These are phyloP conservation scores for Eucalyptus sp. DNA, from an alignment of 345 rosid genomes.

Conservation along the genomic window DNA sequence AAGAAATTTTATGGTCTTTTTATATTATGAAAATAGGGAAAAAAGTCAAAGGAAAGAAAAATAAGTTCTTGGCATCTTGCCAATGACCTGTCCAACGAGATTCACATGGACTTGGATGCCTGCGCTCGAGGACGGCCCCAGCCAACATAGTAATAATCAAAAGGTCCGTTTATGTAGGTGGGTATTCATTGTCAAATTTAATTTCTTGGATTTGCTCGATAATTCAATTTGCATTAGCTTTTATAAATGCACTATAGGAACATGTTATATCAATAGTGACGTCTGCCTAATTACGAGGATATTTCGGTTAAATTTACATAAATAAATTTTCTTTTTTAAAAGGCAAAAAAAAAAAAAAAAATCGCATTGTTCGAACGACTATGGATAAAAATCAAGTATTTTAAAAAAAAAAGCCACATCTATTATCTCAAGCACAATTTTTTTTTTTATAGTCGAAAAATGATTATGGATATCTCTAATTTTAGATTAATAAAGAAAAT, in stretches of 20 bases:
- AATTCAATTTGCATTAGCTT: neutral
- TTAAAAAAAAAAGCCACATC: neutral
- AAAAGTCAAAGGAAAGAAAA: neutral
- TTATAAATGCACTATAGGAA: neutral
- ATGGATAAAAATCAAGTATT: neutral
- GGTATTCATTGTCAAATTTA: neutral
- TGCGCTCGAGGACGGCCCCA: neutral
- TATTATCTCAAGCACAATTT: neutral
- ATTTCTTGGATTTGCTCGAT: neutral
- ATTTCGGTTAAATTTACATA: neutral
- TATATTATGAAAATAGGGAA: neutral
- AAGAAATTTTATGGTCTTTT: neutral
- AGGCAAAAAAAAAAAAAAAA: neutral
- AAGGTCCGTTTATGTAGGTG: too few relatives aligned
- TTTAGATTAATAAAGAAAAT: neutral
- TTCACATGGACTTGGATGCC: neutral
- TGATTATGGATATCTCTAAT: neutral
- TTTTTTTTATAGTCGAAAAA: neutral
- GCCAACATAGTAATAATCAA: too few relatives aligned
- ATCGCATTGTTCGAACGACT: rapidly evolving
- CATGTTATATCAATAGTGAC: neutral
- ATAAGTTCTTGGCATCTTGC: neutral
- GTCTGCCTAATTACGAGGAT: neutral
- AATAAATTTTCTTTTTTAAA: neutral
- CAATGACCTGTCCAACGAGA: neutral